These are phyloP conservation scores for Nephelium lappaceum DNA, from an alignment of 345 rosid genomes.

Conservation along the genomic window DNA sequence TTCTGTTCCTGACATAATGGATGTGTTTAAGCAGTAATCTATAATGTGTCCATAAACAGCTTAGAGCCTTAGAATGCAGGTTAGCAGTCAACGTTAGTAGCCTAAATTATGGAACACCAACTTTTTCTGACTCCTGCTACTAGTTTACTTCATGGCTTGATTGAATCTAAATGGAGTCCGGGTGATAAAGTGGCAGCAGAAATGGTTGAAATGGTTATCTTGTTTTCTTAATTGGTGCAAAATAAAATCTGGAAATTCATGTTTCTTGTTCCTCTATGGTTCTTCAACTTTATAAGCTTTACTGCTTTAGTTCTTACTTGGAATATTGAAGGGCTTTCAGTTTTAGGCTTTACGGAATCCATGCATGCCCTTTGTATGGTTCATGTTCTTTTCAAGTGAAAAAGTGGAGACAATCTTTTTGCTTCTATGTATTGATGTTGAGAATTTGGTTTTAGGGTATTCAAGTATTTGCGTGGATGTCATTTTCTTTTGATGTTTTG, in stretches of 20 bases:
- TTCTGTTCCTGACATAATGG: not conserved
- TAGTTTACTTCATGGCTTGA: not conserved
- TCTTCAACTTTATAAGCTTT: not conserved
- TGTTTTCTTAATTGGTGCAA: not conserved
- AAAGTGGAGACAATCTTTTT: not conserved
- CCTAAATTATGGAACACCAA: not conserved
- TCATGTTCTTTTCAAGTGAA: not conserved
- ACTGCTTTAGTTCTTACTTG: not conserved
- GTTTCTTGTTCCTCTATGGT: not conserved
- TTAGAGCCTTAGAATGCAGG: not conserved
- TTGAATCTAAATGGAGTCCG: slow-evolving; percentile 1
- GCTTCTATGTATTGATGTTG: not conserved
- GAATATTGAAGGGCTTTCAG: not conserved
- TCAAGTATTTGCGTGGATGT: not conserved
- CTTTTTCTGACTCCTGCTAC: too few species aligned
- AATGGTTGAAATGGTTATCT: not conserved
- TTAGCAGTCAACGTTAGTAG: not conserved
- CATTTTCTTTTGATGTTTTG: not conserved
- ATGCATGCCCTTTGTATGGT: not conserved
- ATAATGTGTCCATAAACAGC: not conserved
- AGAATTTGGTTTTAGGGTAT: not conserved
- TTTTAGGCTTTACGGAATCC: not conserved
- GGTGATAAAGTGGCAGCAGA: not conserved
- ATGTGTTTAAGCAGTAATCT: slow-evolving; percentile 7
- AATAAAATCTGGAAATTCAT: not conserved